These are phyloP conservation scores for Fusarium pilosicola DNA, from an alignment of 2,329 filamentous ascomycete genomes.

Conservation along the genomic window DNA sequence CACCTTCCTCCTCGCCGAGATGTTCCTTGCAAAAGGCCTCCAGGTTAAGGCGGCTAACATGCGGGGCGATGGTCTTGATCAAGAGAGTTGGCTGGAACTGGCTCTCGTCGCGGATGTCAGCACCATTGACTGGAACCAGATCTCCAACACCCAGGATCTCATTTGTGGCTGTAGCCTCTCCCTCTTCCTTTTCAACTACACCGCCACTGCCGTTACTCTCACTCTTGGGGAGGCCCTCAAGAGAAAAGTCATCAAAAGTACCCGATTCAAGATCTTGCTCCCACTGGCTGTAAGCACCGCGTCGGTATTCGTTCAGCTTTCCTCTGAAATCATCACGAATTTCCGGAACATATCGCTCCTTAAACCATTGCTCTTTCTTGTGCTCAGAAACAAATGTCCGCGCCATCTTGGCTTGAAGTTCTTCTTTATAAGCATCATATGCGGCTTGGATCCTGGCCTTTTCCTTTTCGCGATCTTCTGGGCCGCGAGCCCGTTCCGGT, in stretches of 20 bases:
- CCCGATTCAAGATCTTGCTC: conserved; percentile 86
- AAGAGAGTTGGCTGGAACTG: conserved; percentile 90
- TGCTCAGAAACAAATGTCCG: conserved; percentile 90
- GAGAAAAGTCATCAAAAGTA: conserved; percentile 90
- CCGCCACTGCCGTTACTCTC: conserved; percentile 90
- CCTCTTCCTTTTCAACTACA: conserved; percentile 92
- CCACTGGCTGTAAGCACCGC: conserved; percentile 85
- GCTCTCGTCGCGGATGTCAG: conserved; percentile 89
- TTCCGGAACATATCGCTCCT: conserved; percentile 89
- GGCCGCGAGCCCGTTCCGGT: conserved; percentile 69
- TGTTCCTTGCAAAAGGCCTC: conserved; percentile 96
- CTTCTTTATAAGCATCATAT: conserved; percentile 74
- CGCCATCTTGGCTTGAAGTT: conserved; percentile 81
- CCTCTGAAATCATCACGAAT: conserved; percentile 78
- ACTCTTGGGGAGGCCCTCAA: conserved; percentile 93
- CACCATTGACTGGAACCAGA: conserved; percentile 82
- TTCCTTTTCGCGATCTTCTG: conserved; percentile 82
- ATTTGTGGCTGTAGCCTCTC: conserved; percentile 89
- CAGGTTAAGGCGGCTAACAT: conserved; percentile 91
- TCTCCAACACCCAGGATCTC: conserved; percentile 95
- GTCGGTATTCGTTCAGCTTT: conserved; percentile 83
- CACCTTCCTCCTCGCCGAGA: conserved; percentile 87
- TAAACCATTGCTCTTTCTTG: conserved; percentile 98
- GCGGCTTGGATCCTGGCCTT: conserved; percentile 79
- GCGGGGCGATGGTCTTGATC: conserved; percentile 97